phyloP scores from a whole-genome alignment of 805 yeast genomes.

The Wickerhamomyces ciferrii region DNA sequence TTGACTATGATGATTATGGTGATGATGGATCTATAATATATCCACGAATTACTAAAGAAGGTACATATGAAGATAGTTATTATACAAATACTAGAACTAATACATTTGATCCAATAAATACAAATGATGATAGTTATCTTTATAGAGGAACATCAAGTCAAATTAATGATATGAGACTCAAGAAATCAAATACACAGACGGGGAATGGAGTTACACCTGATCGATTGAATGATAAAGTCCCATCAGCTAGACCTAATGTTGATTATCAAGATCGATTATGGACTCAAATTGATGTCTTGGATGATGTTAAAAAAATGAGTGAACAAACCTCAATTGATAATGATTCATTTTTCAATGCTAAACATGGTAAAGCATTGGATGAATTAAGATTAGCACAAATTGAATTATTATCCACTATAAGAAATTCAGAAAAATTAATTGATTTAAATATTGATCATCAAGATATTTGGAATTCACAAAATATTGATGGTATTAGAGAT shows the following conservation, averaged over 20 bases:
- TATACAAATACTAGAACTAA: background rate
- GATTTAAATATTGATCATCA: conserved; percentile 8
- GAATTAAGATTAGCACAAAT: conserved; percentile 54
- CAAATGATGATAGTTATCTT: background rate
- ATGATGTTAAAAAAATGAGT: conserved; percentile 55
- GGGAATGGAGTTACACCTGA: conserved; percentile 10
- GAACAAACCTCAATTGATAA: conserved; percentile 8
- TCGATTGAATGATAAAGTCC: conserved; percentile 37
- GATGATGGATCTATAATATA: background rate
- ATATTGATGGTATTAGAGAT: conserved; percentile 25
- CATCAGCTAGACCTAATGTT: conserved; percentile 51
- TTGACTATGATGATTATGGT: background rate
- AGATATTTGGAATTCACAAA: conserved; percentile 17
- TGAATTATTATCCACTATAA: conserved; percentile 30
- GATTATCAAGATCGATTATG: conserved; percentile 74
- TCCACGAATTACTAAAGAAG: background rate
- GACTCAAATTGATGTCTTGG: conserved; percentile 83
- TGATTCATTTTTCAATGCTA: conserved; percentile 26
- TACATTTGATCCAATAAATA: background rate
- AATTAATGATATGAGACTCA: no score
- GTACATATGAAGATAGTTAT: background rate
- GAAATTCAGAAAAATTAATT: conserved; percentile 15
- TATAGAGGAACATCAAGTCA: background rate
- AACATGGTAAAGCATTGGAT: conserved; percentile 46
- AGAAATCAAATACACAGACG: background rate